Evolutionary conservation across 148 eudicot species (phyloP).

Genomic region (Persicaria maculosa): DNA sequence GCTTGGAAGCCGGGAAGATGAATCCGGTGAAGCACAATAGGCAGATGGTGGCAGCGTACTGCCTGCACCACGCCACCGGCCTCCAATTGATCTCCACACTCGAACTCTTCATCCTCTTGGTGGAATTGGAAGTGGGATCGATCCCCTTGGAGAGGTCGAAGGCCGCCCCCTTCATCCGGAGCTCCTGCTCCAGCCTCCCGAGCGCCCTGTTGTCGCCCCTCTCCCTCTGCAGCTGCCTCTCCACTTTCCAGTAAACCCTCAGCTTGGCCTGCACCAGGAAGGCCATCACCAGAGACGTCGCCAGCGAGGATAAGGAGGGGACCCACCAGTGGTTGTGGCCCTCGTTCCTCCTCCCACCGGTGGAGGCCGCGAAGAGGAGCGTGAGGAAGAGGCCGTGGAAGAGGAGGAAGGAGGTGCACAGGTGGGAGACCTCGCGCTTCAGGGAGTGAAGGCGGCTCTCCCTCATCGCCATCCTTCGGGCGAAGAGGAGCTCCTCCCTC

Average conservation of each 20-base stretch:
- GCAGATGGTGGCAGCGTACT: conserved; percentile 21
- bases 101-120: conserved; percentile 54
- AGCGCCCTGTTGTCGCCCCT: conserved; percentile 41
- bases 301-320: conserved; percentile 35
- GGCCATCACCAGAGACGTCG: conserved; percentile 26
- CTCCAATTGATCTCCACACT: conserved; percentile 67
- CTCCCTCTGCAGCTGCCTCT: conserved; percentile 41
- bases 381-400: conserved; percentile 37
- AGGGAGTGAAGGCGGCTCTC: conserved; percentile 43
- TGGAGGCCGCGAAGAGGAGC: conserved; percentile 45
- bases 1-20: conserved; percentile 31
- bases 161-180: conserved; percentile 64
- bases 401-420: conserved; percentile 49
- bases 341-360: not conserved
- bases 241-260: conserved; percentile 60
- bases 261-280: conserved; percentile 53
- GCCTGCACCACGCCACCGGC: conserved; percentile 25
- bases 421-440: conserved; percentile 51
- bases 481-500: conserved; percentile 57
- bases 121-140: conserved; percentile 28
- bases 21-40: conserved; percentile 26
- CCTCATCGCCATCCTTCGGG: conserved; percentile 31
- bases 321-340: conserved; percentile 46
- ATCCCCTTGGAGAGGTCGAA: conserved; percentile 43
- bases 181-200: conserved; percentile 49